Evolutionary conservation across 768 basidiomycete species (phyloP).

Genomic region (Pisolithus albus): DNA sequence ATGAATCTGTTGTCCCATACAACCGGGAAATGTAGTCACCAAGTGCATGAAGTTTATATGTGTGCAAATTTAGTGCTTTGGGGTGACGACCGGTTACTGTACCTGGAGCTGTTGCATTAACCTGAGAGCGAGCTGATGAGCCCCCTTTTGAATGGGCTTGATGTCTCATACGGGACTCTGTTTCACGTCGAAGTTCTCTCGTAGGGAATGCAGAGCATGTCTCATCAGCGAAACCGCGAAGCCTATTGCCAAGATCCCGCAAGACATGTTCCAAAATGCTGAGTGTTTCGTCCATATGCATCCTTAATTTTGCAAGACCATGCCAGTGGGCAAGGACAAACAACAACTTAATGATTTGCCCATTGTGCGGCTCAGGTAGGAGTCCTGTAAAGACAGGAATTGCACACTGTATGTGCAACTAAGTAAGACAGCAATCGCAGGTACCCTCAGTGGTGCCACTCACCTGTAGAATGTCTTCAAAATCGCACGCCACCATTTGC

Average conservation of each 20-base stretch:
- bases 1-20: no score
- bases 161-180: constrained; percentile 15
- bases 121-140: background rate
- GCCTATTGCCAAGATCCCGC: constrained; percentile 10
- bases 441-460: background rate
- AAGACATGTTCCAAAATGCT: background rate
- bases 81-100: background rate
- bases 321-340: constrained; percentile 17
- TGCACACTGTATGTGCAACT: constrained; percentile 13
- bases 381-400: constrained; percentile 30
- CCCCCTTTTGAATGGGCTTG: background rate
- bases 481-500: constrained; percentile 21
- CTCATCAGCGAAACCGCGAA: constrained; percentile 17
- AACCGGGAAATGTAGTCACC: no score
- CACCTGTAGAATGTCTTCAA: constrained; percentile 32
- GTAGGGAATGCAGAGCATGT: constrained; percentile 23
- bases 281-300: constrained; percentile 16
- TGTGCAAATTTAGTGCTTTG: constrained; percentile 10
- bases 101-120: background rate
- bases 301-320: constrained; percentile 15
- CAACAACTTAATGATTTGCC: constrained; percentile 8
- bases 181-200: constrained; percentile 24
- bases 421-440: background rate
- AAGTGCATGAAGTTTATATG: constrained; percentile 30
- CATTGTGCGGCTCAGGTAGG: constrained; percentile 10